A percentile compares a stretch with the other conserved stretches of the same genome.
These are phyloP conservation scores for Knoxia roxburghii DNA, from an alignment of 257 asterid species.

Conservation along the genomic window DNA sequence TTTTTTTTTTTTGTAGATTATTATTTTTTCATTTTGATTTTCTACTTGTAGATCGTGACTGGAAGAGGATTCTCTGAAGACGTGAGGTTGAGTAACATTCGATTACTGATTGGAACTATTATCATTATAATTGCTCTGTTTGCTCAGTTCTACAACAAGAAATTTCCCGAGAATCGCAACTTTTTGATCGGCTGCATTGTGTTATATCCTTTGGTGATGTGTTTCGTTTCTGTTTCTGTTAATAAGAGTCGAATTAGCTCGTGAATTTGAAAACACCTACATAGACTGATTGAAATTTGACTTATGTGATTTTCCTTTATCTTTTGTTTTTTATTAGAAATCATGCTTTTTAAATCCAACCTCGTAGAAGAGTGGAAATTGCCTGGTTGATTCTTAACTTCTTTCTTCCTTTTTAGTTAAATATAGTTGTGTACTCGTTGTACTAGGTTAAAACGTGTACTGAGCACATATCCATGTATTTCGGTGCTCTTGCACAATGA, in stretches of 20 bases:
- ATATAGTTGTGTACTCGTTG: too few species aligned
- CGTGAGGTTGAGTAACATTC: constrained; percentile 74
- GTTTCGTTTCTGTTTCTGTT: not conserved
- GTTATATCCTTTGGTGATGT: constrained; percentile 65
- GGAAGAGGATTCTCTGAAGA: constrained; percentile 80
- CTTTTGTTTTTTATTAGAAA: not conserved
- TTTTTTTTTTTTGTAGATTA: not conserved
- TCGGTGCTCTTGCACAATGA: not conserved
- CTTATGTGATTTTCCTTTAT: not conserved
- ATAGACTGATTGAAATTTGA: too few species aligned
- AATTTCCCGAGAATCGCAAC: constrained; percentile 76
- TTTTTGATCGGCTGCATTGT: constrained; percentile 79
- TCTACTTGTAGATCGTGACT: constrained; percentile 60
- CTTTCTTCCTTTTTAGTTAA: not conserved
- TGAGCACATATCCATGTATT: not conserved
- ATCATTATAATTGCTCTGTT: constrained; percentile 70
- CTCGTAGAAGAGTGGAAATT: not conserved
- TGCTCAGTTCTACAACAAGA: constrained; percentile 93
- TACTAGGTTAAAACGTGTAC: too few species aligned
- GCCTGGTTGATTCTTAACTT: not conserved
- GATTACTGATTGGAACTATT: constrained; percentile 62
- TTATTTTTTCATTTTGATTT: constrained; percentile 3
- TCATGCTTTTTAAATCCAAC: not conserved
- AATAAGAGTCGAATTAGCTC: not conserved
- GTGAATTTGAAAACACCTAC: not conserved